These are phyloP conservation scores for Russula lepida DNA, from an alignment of 768 basidiomycete species.

Conservation along the genomic window DNA sequence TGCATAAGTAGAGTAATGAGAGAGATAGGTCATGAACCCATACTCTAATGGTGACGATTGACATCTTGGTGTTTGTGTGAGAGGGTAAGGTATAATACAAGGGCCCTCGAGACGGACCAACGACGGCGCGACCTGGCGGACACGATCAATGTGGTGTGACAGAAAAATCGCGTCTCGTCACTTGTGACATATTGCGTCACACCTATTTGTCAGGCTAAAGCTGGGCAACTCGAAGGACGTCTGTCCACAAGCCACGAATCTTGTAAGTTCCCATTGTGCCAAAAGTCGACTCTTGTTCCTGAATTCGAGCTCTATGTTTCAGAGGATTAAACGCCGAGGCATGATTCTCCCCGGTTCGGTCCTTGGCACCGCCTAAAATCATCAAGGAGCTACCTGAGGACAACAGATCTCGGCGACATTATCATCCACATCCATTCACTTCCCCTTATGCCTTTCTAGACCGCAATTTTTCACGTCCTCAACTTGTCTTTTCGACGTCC, in stretches of 20 bases:
- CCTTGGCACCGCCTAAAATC: constrained; percentile 1
- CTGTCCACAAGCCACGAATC: background rate
- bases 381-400: constrained; percentile 5
- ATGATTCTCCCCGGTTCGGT: background rate
- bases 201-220: background rate
- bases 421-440: background rate
- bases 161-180: constrained; percentile 12
- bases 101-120: background rate
- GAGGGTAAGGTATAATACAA: background rate
- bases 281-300: background rate
- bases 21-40: background rate
- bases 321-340: background rate
- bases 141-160: constrained; percentile 7
- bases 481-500: background rate
- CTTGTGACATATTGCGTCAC: background rate
- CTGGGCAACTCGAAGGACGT: constrained; percentile 4
- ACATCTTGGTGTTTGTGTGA: constrained; percentile 6
- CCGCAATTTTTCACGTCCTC: background rate
- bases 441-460: constrained; percentile 14
- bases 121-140: background rate
- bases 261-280: background rate
- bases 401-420: background rate
- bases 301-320: background rate
- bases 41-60: constrained; percentile 23
- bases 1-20: background rate